A percentile compares a stretch with the other conserved stretches of the same genome.
These are phyloP conservation scores for Begonia fuchsioides DNA, from an alignment of 306 rosid genomes.

Conservation along the genomic window DNA sequence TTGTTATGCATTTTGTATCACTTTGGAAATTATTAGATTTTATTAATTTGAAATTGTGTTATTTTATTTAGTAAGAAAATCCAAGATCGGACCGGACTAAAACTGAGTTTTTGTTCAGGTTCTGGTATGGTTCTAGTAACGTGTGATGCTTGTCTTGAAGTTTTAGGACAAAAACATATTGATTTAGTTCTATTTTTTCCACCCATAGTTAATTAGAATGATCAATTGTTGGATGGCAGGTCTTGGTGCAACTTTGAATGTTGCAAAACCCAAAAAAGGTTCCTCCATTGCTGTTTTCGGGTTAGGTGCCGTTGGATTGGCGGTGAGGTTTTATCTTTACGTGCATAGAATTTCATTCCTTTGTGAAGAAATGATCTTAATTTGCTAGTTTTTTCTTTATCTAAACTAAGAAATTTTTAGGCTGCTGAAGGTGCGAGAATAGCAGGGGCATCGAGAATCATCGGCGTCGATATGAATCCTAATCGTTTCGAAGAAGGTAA, in stretches of 20 bases:
- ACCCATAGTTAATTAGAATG: no score
- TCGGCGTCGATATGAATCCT: conserved; percentile 71
- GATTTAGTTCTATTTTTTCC: no score
- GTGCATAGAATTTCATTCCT: not conserved
- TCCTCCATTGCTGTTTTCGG: conserved; percentile 75
- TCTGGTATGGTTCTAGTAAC: no score
- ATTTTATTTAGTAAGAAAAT: no score
- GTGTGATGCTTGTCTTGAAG: no score
- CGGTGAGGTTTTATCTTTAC: conserved; percentile 32
- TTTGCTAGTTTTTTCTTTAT: not conserved
- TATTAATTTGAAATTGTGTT: no score
- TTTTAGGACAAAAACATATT: no score
- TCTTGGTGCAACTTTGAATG: conserved; percentile 77
- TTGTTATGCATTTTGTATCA: no score
- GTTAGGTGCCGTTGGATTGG: conserved; percentile 87
- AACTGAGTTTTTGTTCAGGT: no score
- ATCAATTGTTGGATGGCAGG: conserved; percentile 19
- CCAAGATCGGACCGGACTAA: no score
- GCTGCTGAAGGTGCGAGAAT: conserved; percentile 90
- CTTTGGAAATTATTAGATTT: no score
- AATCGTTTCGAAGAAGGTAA: conserved; percentile 61
- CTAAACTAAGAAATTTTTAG: conserved; percentile 13
- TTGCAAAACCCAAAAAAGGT: conserved; percentile 78
- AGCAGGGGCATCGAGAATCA: conserved; percentile 60
- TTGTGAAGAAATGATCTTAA: not conserved